phyloP scores from a whole-genome alignment of 345 rosid species.

The Salix viminalis region DNA sequence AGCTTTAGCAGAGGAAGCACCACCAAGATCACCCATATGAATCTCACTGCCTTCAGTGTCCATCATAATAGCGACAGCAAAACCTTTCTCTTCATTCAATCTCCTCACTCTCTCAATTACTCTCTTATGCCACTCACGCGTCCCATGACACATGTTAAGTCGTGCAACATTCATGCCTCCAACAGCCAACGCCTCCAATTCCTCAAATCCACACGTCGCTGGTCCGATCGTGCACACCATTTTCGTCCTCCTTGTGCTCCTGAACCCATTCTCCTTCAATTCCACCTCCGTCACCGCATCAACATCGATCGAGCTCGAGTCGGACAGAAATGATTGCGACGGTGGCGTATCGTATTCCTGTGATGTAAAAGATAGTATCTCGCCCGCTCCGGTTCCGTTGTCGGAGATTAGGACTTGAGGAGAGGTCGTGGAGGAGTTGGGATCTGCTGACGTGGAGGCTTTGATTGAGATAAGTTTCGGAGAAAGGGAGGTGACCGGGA shows the following conservation, averaged over 20 bases:
- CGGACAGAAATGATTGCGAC: slow-evolving; percentile 4
- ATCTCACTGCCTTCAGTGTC: slow-evolving; percentile 99
- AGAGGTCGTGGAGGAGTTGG: slow-evolving; percentile 23
- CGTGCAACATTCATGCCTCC: slow-evolving; percentile 99
- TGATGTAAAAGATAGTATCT: background rate
- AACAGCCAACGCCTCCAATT: slow-evolving; percentile 80
- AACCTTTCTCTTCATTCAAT: slow-evolving; percentile 93
- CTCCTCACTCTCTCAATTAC: slow-evolving; percentile 78
- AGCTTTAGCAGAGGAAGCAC: slow-evolving; percentile 77
- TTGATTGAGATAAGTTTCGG: slow-evolving; percentile 31
- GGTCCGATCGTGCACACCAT: slow-evolving; percentile 96
- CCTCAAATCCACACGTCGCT: slow-evolving; percentile 75
- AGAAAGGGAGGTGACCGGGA: slow-evolving; percentile 22
- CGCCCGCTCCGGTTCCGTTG: slow-evolving; percentile 42
- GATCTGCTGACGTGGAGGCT: slow-evolving; percentile 49
- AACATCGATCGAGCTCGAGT: slow-evolving; percentile 55
- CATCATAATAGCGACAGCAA: slow-evolving; percentile 98
- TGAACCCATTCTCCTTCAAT: slow-evolving; percentile 96
- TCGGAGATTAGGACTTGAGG: slow-evolving; percentile 46
- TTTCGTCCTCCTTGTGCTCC: slow-evolving; percentile 97
- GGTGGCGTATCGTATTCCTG: background rate
- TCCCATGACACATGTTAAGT: slow-evolving; percentile 94
- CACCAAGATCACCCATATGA: slow-evolving; percentile 98
- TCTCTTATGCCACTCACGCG: slow-evolving; percentile 81
- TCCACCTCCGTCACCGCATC: slow-evolving; percentile 90